Base-by-base conservation (phyloP, 768 basidiomycete genomes). In the Antrodiella citrinella region DNA sequence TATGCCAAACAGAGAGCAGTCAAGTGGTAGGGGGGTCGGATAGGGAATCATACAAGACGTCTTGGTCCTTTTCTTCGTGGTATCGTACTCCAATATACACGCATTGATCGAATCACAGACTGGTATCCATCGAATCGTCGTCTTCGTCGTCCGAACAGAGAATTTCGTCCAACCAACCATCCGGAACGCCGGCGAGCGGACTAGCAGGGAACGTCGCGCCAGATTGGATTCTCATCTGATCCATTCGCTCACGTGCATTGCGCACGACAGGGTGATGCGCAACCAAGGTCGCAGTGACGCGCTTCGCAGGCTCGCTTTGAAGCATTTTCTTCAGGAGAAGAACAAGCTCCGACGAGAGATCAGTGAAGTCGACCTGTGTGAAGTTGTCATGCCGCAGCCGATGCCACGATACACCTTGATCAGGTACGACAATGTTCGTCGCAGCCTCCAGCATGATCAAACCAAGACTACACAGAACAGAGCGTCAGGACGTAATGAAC, bases 401-500 rank as follows among this genome's bases (percentile, higher is more conserved):
- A 60, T 96, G 94, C 96, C 96, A 99, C 1, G 86, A 79, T 46
- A 88, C 83, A 21, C 95, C 95, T 75, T 88, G 93, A 70, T 93
- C 92, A 68, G 96, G 96, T 43, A 99, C 91, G 47, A 96, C 81
- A 60, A 98, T 92, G 63, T 99, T 99, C 54, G 91, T 80, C 47
- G 94, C 88, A 49, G 91, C 85, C 75, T 99, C 96, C 48, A 99
- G 78, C 69, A 97, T 82, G 54, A 90, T 88, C 78, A 98, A 89
- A 50, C 96, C 96, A 64, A 99, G 78, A 70, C 94, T 94, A 64
- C 48, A 59, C 7, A 43, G 9, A 40, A 53, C 58, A 53, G 50
- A 42, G 61, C 58, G 43, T 53, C 47, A 54, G 30, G 52, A 5
- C n/a, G 26, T 30, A 11, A 26, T 45, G 13, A 46, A 3, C 7